Percentiles rank a stretch among this genome's conserved stretches.
phyloP scores from a whole-genome alignment of 2,329 filamentous ascomycete species.

The Talaromyces amestolkiae region DNA sequence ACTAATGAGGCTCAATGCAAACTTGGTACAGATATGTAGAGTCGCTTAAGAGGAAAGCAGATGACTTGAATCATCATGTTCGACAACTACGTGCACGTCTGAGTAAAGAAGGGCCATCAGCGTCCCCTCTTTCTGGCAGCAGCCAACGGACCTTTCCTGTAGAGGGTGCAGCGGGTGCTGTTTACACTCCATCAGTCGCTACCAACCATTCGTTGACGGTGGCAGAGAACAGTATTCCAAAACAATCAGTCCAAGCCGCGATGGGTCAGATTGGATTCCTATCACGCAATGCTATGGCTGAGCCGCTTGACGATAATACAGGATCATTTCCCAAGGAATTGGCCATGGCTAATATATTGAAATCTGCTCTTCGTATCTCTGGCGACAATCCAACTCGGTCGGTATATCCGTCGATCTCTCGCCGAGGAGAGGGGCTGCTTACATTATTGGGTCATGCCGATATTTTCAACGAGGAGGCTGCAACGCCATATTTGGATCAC shows the following conservation, averaged over 20 bases:
- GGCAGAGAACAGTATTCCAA: not conserved
- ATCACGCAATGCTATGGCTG: constrained; percentile 34
- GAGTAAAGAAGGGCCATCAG: not conserved
- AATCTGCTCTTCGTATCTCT: not conserved
- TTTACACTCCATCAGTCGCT: not conserved
- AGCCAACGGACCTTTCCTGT: not conserved
- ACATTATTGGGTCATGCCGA: not conserved
- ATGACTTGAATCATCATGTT: constrained; percentile 17
- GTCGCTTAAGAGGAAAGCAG: constrained; percentile 24
- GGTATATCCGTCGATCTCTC: not conserved
- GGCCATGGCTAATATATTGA: not conserved
- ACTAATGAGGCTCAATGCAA: not conserved
- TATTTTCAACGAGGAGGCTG: not conserved
- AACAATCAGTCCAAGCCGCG: constrained; percentile 24
- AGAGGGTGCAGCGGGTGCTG: not conserved
- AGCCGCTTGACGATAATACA: constrained; percentile 26
- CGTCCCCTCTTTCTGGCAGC: not conserved
- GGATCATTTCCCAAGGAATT: constrained; percentile 25
- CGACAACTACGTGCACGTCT: not conserved
- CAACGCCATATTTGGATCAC: not conserved
- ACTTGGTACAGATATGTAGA: constrained; percentile 20
- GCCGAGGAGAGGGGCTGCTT: not conserved
- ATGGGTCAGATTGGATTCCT: constrained; percentile 34
- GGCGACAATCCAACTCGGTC: not conserved
- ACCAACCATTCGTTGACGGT: not conserved